Conservation (phyloP, 495 filamentous ascomycete genomes). For the Friedmanniomyces simplex region DNA sequence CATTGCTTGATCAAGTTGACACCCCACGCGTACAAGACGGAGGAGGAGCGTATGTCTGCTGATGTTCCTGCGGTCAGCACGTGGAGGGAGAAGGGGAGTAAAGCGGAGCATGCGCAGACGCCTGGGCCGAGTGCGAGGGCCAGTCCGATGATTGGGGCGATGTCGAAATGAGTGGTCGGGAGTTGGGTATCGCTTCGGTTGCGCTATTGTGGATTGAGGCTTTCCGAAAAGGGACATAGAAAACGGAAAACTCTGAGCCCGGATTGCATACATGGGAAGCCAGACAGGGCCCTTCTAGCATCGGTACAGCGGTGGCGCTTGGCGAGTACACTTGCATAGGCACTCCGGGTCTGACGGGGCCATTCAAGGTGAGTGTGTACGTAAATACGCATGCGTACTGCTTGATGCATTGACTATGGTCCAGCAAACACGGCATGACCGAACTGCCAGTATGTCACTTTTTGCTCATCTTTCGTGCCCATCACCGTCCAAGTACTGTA, state of each 20-base stretch:
- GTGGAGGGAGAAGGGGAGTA: slow-evolving; percentile 83
- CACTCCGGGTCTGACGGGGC: background rate
- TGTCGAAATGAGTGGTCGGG: background rate
- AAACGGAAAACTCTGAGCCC: background rate
- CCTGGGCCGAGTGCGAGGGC: background rate
- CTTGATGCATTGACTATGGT: background rate
- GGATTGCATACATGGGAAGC: background rate
- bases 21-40: slow-evolving; percentile 83
- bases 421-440: background rate
- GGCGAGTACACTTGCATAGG: background rate
- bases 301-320: background rate
- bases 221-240: background rate
- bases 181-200: background rate
- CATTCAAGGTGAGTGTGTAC: background rate
- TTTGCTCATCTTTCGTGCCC: background rate
- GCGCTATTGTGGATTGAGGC: too few species aligned
- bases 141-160: slow-evolving; percentile 1
- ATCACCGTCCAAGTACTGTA: background rate
- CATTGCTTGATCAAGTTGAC: slow-evolving; percentile 95
- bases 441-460: background rate
- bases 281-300: background rate
- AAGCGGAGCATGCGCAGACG: slow-evolving; percentile 38
- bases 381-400: background rate
- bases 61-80: slow-evolving; percentile 92
- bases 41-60: slow-evolving; percentile 74